Evolutionary conservation across 202 grass and related monocot genomes (phyloP).

Genomic region (Elaeis oleifera): DNA sequence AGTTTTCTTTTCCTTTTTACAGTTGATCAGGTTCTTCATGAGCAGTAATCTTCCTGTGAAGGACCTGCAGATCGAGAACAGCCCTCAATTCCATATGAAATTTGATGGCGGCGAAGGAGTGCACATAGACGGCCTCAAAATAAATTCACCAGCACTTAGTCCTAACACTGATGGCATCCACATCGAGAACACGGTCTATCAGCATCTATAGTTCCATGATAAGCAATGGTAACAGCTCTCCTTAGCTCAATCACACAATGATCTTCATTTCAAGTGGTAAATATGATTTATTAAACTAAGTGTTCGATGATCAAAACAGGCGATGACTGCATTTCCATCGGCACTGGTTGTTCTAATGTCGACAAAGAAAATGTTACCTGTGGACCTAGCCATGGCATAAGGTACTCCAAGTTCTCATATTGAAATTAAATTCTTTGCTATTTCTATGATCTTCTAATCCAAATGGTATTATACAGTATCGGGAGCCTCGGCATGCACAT

Average conservation of each 20-base stretch:
- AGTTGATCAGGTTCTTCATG: slow-evolving; percentile 60
- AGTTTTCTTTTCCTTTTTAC: slow-evolving; percentile 6
- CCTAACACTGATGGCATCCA: slow-evolving; percentile 93
- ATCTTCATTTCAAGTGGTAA: too few species aligned
- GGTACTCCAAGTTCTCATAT: slow-evolving; percentile 20
- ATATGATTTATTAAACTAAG: too few species aligned
- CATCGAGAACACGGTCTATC: slow-evolving; percentile 66
- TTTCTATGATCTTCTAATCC: too few species aligned
- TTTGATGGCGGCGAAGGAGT: slow-evolving; percentile 59
- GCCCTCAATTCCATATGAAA: slow-evolving; percentile 86
- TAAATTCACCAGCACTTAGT: slow-evolving; percentile 60
- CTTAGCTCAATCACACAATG: neutral
- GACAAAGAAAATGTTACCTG: slow-evolving; percentile 66
- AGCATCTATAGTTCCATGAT: slow-evolving; percentile 56
- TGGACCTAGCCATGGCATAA: slow-evolving; percentile 64
- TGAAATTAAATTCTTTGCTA: too few species aligned
- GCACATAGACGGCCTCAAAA: slow-evolving; percentile 38
- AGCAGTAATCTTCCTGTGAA: slow-evolving; percentile 45
- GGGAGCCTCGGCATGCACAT: slow-evolving; percentile 64
- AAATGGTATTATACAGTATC: slow-evolving; percentile 33
- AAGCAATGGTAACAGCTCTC: slow-evolving; percentile 34
- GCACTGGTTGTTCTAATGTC: slow-evolving; percentile 47
- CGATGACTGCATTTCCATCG: slow-evolving; percentile 72
- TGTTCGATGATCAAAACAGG: slow-evolving; percentile 20
- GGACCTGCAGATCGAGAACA: slow-evolving; percentile 54